Conservation (phyloP, 2,329 filamentous ascomycete genomes). For the Uncinocarpus reesii region DNA sequence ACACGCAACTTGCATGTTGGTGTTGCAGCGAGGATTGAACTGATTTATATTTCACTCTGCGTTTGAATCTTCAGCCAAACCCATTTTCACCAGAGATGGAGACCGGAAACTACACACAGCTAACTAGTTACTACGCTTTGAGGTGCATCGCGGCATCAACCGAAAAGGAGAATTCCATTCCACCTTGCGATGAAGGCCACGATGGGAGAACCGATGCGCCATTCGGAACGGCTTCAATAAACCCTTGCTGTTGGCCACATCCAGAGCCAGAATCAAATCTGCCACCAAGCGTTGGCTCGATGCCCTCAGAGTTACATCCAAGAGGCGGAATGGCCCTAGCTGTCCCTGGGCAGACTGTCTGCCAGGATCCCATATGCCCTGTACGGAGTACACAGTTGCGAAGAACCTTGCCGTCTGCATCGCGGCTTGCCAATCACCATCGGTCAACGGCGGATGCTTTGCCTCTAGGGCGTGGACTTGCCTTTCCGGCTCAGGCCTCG, state of each 20-base stretch:
- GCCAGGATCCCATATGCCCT: neutral
- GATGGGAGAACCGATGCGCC: too few species aligned
- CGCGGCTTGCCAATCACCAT: neutral
- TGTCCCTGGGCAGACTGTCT: neutral
- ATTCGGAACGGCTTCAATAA: neutral
- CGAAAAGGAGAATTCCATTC: too few species aligned
- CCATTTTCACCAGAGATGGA: too few species aligned
- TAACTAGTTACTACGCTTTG: too few species aligned
- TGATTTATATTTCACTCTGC: too few species aligned
- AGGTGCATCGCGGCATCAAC: too few species aligned
- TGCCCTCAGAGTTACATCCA: neutral
- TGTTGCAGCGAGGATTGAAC: neutral
- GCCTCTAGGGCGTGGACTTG: constrained; percentile 4
- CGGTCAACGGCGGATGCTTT: too few species aligned
- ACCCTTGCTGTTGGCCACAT: neutral
- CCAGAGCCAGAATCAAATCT: too few species aligned
- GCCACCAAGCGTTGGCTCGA: neutral
- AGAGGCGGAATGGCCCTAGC: neutral
- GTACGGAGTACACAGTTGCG: neutral
- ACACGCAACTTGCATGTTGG: constrained; percentile 1
- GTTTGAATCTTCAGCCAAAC: too few species aligned
- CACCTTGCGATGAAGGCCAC: too few species aligned
- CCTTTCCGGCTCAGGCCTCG: neutral
- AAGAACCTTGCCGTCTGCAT: neutral
- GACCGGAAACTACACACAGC: too few species aligned